Evolutionary conservation across 208 protist genomes (phyloP).

Genomic region (Trypanosoma rangeli): DNA sequence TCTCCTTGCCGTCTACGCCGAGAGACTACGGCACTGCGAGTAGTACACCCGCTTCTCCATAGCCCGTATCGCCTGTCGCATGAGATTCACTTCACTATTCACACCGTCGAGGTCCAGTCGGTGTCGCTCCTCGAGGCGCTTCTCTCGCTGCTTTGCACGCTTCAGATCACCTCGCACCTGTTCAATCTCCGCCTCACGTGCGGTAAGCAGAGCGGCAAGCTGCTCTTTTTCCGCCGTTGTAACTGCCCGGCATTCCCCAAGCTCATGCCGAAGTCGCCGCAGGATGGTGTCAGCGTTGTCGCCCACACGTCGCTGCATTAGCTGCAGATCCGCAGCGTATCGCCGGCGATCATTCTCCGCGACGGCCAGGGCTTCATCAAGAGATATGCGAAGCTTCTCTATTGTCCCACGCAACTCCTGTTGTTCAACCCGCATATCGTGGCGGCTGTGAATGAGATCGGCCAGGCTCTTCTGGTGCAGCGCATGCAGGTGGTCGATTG

Average conservation of each 20-base stretch:
- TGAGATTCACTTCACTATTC: slow-evolving; percentile 68
- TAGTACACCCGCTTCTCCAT: slow-evolving; percentile 81
- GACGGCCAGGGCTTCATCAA: slow-evolving; percentile 5
- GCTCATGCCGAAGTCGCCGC: slow-evolving; percentile 30
- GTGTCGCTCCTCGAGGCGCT: slow-evolving; percentile 50
- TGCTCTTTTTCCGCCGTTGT: slow-evolving; percentile 10
- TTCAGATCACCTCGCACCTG: slow-evolving; percentile 28
- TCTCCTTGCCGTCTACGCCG: not conserved
- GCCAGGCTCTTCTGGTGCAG: slow-evolving; percentile 54
- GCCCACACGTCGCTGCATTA: not conserved
- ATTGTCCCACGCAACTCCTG: slow-evolving; percentile 39
- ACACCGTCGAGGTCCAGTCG: slow-evolving; percentile 68
- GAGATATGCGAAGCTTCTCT: slow-evolving; percentile 42
- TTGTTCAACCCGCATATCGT: slow-evolving; percentile 42
- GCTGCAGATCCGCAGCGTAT: slow-evolving; percentile 24
- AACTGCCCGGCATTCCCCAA: slow-evolving; percentile 26
- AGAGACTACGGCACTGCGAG: slow-evolving; percentile 28
- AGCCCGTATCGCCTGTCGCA: slow-evolving; percentile 71
- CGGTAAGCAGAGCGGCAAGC: slow-evolving; percentile 18
- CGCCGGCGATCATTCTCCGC: slow-evolving; percentile 29
- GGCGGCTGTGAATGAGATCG: slow-evolving; percentile 59
- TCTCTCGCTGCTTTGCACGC: slow-evolving; percentile 22
- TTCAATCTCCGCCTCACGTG: slow-evolving; percentile 20
- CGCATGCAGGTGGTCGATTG: slow-evolving; percentile 48
- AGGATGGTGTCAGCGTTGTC: slow-evolving; percentile 2